Evolutionary conservation across 805 yeast genomes (phyloP).

Genomic region (Blastobotrys muscicola): DNA sequence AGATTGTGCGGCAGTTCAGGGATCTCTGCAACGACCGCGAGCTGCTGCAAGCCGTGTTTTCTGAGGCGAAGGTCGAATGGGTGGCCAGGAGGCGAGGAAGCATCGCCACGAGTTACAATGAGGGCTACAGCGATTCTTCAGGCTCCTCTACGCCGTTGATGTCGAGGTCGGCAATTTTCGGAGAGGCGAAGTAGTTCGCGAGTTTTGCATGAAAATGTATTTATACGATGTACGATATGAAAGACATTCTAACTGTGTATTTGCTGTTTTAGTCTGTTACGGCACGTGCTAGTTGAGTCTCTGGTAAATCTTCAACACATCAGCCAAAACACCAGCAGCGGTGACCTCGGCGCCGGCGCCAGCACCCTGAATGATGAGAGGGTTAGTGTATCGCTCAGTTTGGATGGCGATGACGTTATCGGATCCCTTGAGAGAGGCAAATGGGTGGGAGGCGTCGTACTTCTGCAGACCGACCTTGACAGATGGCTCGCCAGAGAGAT

Average conservation of each 20-base stretch:
- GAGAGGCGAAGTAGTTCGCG: too few relatives aligned
- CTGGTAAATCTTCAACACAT: constrained; percentile 84
- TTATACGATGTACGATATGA: background rate
- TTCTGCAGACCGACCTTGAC: constrained; percentile 84
- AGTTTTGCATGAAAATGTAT: too few relatives aligned
- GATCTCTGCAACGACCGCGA: too few relatives aligned
- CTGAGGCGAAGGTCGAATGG: too few relatives aligned
- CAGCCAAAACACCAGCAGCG: constrained; percentile 89
- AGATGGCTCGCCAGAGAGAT: constrained; percentile 47
- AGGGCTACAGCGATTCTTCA: too few relatives aligned
- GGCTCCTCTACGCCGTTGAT: too few relatives aligned
- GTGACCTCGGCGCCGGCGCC: constrained; percentile 75
- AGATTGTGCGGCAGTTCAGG: too few relatives aligned
- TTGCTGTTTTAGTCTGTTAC: background rate
- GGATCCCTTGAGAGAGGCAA: constrained; percentile 90
- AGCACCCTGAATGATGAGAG: constrained; percentile 95
- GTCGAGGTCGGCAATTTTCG: too few relatives aligned
- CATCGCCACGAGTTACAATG: too few relatives aligned
- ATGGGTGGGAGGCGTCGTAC: constrained; percentile 84
- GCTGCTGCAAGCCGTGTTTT: too few relatives aligned
- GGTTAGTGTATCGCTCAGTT: constrained; percentile 86
- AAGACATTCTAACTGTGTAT: background rate
- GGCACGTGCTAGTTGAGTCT: constrained; percentile 36
- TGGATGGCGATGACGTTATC: constrained; percentile 91
- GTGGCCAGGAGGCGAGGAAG: too few relatives aligned